Conservation (phyloP, 805 yeast genomes). For the Candida awuae region DNA sequence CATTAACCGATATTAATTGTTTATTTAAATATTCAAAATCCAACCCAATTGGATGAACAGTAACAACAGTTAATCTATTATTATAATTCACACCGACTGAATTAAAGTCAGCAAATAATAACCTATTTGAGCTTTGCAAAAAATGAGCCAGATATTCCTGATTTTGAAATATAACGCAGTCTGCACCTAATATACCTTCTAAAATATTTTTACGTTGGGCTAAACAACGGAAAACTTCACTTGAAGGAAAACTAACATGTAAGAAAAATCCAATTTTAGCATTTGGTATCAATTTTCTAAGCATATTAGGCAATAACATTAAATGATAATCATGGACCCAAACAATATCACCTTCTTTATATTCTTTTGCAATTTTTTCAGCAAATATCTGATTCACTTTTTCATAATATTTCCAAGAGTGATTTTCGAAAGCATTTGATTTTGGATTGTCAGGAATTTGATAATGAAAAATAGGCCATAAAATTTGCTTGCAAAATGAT, state of each 20-base stretch:
- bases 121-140: constrained; percentile 77
- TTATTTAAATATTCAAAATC: constrained; percentile 52
- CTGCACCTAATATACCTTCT: constrained; percentile 83
- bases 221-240: constrained; percentile 89
- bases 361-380: constrained; percentile 56
- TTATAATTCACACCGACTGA: constrained; percentile 52
- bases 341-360: constrained; percentile 66
- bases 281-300: constrained; percentile 63
- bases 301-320: constrained; percentile 77
- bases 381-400: constrained; percentile 73
- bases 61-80: constrained; percentile 48
- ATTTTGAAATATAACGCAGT: constrained; percentile 82
- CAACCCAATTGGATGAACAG: constrained; percentile 69
- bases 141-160: constrained; percentile 92
- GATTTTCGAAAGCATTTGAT: constrained; percentile 90
- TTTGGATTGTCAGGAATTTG: constrained; percentile 94
- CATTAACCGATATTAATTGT: constrained; percentile 37
- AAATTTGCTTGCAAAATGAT: constrained; percentile 84
- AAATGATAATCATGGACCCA: constrained; percentile 96
- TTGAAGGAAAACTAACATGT: constrained; percentile 91
- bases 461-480: constrained; percentile 93
- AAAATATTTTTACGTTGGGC: constrained; percentile 77
- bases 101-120: constrained; percentile 76
- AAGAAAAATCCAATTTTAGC: constrained; percentile 89
- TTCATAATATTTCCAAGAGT: constrained; percentile 83